These are phyloP conservation scores for Reutealis trisperma DNA, from an alignment of 345 rosid genomes.

Conservation along the genomic window DNA sequence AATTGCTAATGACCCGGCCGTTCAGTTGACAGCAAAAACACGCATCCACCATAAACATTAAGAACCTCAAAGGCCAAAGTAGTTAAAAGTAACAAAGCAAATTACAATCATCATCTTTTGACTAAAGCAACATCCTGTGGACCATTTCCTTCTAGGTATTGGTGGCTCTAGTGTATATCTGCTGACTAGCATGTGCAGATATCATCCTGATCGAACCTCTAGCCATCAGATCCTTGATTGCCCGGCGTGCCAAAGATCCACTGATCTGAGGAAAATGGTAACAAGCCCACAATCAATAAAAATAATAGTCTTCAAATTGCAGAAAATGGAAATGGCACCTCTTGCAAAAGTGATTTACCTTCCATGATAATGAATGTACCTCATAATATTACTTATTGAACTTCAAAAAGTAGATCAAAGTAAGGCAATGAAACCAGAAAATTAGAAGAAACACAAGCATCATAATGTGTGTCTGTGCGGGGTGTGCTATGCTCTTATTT, in stretches of 20 bases:
- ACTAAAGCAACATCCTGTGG: not conserved
- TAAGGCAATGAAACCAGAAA: not conserved
- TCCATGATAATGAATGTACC: no score
- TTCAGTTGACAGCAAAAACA: no score
- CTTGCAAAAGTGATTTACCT: no score
- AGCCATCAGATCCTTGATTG: constrained; percentile 80
- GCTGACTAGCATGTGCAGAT: constrained; percentile 76
- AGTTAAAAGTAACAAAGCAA: no score
- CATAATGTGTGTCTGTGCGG: not conserved
- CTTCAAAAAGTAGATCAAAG: not conserved
- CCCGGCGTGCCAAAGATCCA: constrained; percentile 73
- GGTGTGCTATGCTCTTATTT: not conserved
- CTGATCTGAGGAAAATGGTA: constrained; percentile 41
- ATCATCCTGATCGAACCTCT: constrained; percentile 75
- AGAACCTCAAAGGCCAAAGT: no score
- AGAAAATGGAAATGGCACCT: not conserved
- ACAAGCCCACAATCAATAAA: not conserved
- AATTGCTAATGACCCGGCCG: no score
- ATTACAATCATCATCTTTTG: no score
- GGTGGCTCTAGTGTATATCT: constrained; percentile 80
- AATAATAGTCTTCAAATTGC: not conserved
- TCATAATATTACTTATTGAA: no score
- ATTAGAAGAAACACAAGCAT: no score
- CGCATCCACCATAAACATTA: no score
- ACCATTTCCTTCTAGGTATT: constrained; percentile 42